phyloP scores from a whole-genome alignment of 495 filamentous ascomycete genomes.

The Xylaria nigripes region DNA sequence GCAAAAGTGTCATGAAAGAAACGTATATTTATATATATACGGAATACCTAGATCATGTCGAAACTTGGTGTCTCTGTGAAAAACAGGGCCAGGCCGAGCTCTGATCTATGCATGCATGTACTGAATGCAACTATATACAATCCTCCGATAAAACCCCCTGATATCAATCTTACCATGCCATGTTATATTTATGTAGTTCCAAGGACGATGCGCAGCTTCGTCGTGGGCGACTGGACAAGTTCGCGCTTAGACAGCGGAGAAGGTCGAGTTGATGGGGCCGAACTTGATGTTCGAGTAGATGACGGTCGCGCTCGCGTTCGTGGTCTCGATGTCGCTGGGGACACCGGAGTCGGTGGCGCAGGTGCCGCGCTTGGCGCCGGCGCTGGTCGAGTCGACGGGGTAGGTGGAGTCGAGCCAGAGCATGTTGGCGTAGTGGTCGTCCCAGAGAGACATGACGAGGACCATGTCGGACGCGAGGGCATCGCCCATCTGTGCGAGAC shows the following conservation, averaged over 20 bases:
- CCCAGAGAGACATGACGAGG: conserved; percentile 67
- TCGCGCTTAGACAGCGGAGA: background rate
- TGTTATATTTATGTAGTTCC: no score
- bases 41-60: no score
- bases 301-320: conserved; percentile 35
- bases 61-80: no score
- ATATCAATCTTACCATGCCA: no score
- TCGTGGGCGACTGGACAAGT: no score
- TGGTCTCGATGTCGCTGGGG: conserved; percentile 48
- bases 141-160: no score
- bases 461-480: conserved; percentile 55
- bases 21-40: no score
- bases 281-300: conserved; percentile 58
- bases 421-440: conserved; percentile 68
- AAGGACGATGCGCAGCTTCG: no score
- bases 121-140: no score
- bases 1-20: no score
- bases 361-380: conserved; percentile 60
- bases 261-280: conserved; percentile 51
- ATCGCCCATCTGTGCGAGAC: conserved; percentile 50
- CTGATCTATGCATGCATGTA: no score
- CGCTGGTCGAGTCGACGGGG: conserved; percentile 44
- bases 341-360: conserved; percentile 53
- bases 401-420: conserved; percentile 71
- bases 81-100: no score